phyloP scores from a whole-genome alignment of 306 rosid genomes.

The Fagus sylvatica region DNA sequence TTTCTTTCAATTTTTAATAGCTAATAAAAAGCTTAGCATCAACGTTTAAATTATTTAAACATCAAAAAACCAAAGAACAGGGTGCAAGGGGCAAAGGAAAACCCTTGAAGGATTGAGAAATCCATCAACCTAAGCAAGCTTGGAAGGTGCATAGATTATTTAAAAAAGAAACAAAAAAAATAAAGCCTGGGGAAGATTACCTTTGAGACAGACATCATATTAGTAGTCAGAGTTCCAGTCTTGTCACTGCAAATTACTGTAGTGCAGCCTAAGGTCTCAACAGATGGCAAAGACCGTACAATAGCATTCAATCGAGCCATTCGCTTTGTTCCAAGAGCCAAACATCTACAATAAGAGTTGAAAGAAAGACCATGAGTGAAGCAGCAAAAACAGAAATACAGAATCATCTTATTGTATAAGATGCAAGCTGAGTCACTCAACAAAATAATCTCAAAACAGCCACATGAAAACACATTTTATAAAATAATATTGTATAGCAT shows the following conservation, averaged over 20 bases:
- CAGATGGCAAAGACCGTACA: slow-evolving; percentile 92
- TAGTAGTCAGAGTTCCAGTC: slow-evolving; percentile 96
- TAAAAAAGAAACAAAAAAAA: neutral
- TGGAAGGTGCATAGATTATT: slow-evolving; percentile 16
- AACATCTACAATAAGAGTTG: slow-evolving; percentile 56
- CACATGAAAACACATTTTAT: neutral
- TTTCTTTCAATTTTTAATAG: too few species aligned
- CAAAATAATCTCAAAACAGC: neutral
- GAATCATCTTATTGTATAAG: neutral
- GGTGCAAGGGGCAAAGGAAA: neutral
- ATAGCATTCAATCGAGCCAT: slow-evolving; percentile 97
- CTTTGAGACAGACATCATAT: slow-evolving; percentile 96
- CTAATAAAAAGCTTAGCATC: neutral
- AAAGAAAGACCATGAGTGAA: slow-evolving; percentile 5
- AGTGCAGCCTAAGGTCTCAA: slow-evolving; percentile 97
- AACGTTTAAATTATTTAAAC: neutral
- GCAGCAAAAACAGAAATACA: neutral
- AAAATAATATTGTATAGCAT: neutral
- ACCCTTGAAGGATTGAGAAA: neutral
- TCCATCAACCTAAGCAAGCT: neutral
- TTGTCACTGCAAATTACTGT: slow-evolving; percentile 98
- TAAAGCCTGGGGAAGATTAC: slow-evolving; percentile 37
- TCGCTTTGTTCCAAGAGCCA: slow-evolving; percentile 97
- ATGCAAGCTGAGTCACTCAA: neutral
- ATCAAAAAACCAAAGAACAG: neutral